Percentiles rank a stretch among this genome's conserved stretches.
Conservation (phyloP, 345 rosid species). For the Populus ilicifolia region DNA sequence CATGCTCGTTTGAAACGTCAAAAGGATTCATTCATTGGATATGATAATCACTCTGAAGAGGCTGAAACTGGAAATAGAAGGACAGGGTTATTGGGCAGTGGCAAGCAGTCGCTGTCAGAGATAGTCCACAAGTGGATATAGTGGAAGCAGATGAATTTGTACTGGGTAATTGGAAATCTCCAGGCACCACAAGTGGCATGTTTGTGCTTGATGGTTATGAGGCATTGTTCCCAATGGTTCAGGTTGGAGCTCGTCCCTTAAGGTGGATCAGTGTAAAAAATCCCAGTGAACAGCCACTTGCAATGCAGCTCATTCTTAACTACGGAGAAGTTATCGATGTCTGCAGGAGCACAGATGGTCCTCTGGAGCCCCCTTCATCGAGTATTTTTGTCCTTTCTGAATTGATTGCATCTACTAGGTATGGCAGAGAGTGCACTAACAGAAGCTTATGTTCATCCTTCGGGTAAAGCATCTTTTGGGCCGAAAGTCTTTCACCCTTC, state of each 20-base stretch:
- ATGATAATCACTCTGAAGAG: constrained; percentile 17
- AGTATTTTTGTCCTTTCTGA: constrained; percentile 22
- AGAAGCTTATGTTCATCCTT: constrained; percentile 56
- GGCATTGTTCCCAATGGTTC: constrained; percentile 44
- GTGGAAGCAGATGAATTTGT: constrained; percentile 49
- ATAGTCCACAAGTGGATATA: constrained; percentile 9
- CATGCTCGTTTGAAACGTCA: constrained; percentile 32
- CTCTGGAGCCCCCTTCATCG: constrained; percentile 23
- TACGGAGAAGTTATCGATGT: constrained; percentile 52
- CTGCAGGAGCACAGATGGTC: constrained; percentile 40
- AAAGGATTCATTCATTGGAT: constrained; percentile 31
- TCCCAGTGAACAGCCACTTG: constrained; percentile 58
- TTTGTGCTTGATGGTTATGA: constrained; percentile 54
- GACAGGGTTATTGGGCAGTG: constrained; percentile 24
- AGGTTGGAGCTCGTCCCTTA: constrained; percentile 41
- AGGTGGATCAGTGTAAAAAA: constrained; percentile 62
- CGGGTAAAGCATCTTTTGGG: constrained; percentile 50
- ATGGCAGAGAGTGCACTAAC: constrained; percentile 41
- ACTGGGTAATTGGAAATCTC: constrained; percentile 59
- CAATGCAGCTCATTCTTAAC: constrained; percentile 69
- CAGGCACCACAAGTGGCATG: constrained; percentile 36
- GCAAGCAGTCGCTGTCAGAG: constrained; percentile 20
- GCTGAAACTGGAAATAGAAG: constrained; percentile 20
- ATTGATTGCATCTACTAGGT: constrained; percentile 18
- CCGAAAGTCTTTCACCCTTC: constrained; percentile 64